phyloP scores from a whole-genome alignment of 352 stramenopile genomes.

The Phytophthora colocasiae region DNA sequence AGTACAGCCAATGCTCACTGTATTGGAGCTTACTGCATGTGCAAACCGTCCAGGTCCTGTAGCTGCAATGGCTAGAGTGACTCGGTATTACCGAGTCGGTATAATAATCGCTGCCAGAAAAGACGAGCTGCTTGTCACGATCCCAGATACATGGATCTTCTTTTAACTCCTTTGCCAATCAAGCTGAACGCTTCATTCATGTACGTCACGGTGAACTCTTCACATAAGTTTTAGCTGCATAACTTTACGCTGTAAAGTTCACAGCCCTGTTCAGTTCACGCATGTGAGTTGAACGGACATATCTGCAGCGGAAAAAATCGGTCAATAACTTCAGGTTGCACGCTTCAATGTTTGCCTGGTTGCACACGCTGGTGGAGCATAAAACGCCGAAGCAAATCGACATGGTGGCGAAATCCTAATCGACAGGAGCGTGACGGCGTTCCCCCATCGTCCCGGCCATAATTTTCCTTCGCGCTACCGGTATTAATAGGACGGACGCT shows the following conservation, averaged over 20 bases:
- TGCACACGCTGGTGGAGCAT: slow-evolving; percentile 14
- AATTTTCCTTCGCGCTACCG: slow-evolving; percentile 6
- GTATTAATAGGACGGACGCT: neutral
- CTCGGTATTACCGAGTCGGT: too few relatives aligned
- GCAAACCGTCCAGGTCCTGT: neutral
- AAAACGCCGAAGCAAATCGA: slow-evolving; percentile 20
- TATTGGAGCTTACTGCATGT: neutral
- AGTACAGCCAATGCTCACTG: too few relatives aligned
- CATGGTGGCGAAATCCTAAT: slow-evolving; percentile 2
- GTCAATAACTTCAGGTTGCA: slow-evolving; percentile 2
- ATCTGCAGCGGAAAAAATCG: slow-evolving; percentile 2
- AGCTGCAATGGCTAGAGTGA: neutral
- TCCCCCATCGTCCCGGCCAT: slow-evolving; percentile 5
- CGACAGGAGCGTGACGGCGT: slow-evolving; percentile 3
- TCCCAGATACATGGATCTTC: neutral
- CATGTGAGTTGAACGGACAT: neutral
- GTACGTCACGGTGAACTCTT: neutral
- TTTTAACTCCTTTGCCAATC: slow-evolving; percentile 7
- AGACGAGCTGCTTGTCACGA: slow-evolving; percentile 4
- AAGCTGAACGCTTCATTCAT: neutral
- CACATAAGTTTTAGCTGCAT: neutral
- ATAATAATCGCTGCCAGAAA: neutral
- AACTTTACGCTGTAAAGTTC: too few relatives aligned
- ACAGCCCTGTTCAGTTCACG: too few relatives aligned
- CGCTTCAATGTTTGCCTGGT: slow-evolving; percentile 24